These are phyloP conservation scores for Persicaria tinctoria DNA, from an alignment of 148 eudicot species.

Conservation along the genomic window DNA sequence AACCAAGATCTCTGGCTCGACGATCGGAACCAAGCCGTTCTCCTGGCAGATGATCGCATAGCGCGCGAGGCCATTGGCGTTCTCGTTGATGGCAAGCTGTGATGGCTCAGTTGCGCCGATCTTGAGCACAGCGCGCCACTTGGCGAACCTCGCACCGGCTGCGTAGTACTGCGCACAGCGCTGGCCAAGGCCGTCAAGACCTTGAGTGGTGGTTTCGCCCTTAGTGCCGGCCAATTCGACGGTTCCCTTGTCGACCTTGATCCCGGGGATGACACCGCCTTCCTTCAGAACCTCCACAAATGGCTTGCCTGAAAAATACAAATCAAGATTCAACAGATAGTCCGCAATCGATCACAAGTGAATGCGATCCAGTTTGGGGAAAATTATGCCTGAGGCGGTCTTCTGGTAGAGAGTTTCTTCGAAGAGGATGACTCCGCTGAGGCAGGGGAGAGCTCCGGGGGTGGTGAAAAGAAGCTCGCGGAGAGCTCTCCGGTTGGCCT, in stretches of 20 bases:
- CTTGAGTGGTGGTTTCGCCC: conserved; percentile 91
- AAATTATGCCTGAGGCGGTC: conserved; percentile 53
- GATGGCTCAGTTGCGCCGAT: conserved; percentile 81
- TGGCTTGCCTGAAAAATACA: conserved; percentile 52
- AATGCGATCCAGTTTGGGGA: neutral
- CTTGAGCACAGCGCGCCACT: conserved; percentile 83
- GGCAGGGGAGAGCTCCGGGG: conserved; percentile 69
- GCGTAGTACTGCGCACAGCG: conserved; percentile 65
- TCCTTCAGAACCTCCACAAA: conserved; percentile 78
- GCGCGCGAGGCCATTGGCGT: conserved; percentile 82
- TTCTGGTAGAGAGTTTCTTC: conserved; percentile 93
- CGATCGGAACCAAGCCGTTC: conserved; percentile 81
- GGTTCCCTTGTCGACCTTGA: conserved; percentile 89
- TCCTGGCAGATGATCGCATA: conserved; percentile 94
- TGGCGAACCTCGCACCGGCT: conserved; percentile 80
- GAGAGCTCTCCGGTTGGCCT: conserved; percentile 78
- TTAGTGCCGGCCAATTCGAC: conserved; percentile 80
- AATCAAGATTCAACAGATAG: neutral
- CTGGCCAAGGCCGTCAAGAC: conserved; percentile 65
- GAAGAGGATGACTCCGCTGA: conserved; percentile 85
- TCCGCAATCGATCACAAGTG: neutral
- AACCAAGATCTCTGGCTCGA: conserved; percentile 87
- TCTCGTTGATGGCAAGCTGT: conserved; percentile 66
- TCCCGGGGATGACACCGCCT: conserved; percentile 75
- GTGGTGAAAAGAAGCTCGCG: conserved; percentile 92